Conservation (phyloP, 2,329 filamentous ascomycete genomes). For the Penicillium sp. region DNA sequence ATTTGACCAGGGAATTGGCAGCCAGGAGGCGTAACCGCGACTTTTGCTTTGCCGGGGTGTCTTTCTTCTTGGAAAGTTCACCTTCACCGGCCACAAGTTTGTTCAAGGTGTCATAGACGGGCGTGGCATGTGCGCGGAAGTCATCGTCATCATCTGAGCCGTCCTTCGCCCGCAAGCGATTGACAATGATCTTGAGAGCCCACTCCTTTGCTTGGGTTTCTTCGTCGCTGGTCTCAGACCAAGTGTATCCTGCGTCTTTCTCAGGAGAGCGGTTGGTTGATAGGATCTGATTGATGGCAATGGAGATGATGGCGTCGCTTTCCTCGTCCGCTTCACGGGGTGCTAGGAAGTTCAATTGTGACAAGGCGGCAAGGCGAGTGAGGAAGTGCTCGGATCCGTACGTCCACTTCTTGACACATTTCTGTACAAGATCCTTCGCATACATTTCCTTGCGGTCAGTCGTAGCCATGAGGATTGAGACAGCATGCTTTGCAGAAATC, state of each 20-base stretch:
- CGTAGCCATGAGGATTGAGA: conserved; percentile 80
- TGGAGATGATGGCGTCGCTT: conserved; percentile 72
- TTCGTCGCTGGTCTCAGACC: conserved; percentile 71
- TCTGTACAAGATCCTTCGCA: conserved; percentile 76
- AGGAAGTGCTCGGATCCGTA: conserved; percentile 74
- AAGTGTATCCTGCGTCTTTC: conserved; percentile 57
- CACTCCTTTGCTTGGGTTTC: conserved; percentile 80
- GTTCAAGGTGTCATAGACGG: conserved; percentile 76
- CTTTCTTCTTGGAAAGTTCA: conserved; percentile 70
- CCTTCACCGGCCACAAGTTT: conserved; percentile 72
- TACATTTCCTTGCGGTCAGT: conserved; percentile 77
- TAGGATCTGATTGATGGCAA: conserved; percentile 72
- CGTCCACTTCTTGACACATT: conserved; percentile 69
- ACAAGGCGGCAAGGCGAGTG: conserved; percentile 50
- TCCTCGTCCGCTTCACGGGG: conserved; percentile 69
- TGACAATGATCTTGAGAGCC: conserved; percentile 81
- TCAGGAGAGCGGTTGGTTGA: conserved; percentile 62
- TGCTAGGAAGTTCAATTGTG: conserved; percentile 71
- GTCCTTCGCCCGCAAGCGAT: conserved; percentile 69
- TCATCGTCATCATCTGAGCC: conserved; percentile 44
- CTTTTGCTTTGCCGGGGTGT: conserved; percentile 75
- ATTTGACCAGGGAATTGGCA: conserved; percentile 75
- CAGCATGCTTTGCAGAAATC: conserved; percentile 85
- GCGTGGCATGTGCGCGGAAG: conserved; percentile 55
- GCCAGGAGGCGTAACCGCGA: conserved; percentile 78